Base-by-base conservation (phyloP, 1,139 yeast genomes). In the Candida glucosophila region DNA sequence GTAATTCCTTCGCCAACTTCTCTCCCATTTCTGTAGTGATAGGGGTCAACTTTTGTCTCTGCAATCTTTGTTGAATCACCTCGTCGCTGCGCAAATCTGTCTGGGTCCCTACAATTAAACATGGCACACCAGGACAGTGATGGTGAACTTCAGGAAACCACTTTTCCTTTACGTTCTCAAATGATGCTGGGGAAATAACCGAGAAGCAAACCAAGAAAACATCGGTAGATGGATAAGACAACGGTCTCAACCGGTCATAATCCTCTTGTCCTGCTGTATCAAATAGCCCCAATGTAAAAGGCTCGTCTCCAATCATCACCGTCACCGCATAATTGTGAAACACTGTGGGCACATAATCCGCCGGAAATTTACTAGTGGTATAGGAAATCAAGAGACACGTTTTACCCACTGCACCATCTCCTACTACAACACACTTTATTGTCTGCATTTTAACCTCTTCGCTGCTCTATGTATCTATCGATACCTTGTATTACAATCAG, bases 251-350 rank as follows among this genome's bases (percentile, higher is more conserved):
- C 52, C 98, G 73, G 58, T 90, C 98, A 55, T 90, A 90, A 65
- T 90, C 97, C 69, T 88, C 97, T 65, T 90, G 98, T 23, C 98
- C 98, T 12, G 98, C 97, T 23, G 98, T 90, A 63, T 90, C 98
- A 51, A 88, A 90, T 36, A 90, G 66, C 10, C 97, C 97, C 46
- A 90, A 73, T 13, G 96, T 90, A 56, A 85, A 88, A 23, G 97
- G 97, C 58, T 88, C 97, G 52, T 88, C 97, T 27, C 96, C 97
- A 52, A 90, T 90, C 85, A 90, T 88, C 30, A 90, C 97, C 2
- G 97, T 88, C 28, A 90, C 98, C 8, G 97, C 97, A 52, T 90
- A 90, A 63, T 90, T 90, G 55, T 90, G 97, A 46, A 86, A 86
- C 23, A 81, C 93, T 5, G 94, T 82, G 29, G 94, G 94, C 29